Evolutionary conservation across 1,284 basidiomycete genomes (phyloP).

Genomic region (Leccinum pachyderme): DNA sequence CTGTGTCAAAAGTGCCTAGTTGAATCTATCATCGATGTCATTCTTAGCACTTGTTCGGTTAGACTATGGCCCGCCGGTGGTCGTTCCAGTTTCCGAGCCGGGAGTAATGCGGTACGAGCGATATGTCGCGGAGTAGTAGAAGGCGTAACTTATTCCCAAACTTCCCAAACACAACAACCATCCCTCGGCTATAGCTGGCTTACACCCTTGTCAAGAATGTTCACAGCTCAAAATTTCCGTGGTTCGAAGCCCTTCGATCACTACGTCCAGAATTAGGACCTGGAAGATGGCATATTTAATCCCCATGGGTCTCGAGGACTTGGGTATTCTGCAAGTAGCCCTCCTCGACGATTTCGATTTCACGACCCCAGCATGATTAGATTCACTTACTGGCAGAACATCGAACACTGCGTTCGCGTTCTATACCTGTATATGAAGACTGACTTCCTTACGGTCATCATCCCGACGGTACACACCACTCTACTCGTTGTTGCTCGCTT

Average conservation of each 20-base stretch:
- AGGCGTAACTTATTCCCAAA: background rate
- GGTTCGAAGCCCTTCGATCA: slow-evolving; percentile 4
- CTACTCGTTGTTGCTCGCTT: background rate
- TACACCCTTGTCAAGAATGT: slow-evolving; percentile 14
- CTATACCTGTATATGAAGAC: slow-evolving; percentile 40
- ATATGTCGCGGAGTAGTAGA: slow-evolving; percentile 10
- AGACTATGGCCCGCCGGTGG: background rate
- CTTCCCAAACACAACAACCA: slow-evolving; percentile 1
- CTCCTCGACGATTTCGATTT: slow-evolving; percentile 19
- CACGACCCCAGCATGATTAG: slow-evolving; percentile 25
- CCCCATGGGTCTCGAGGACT: background rate
- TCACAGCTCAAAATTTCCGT: background rate
- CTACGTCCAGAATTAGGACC: slow-evolving; percentile 9
- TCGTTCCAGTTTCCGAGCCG: background rate
- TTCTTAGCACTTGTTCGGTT: background rate
- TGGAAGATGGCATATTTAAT: slow-evolving; percentile 23
- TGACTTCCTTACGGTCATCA: slow-evolving; percentile 40
- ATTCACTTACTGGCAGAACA: slow-evolving; percentile 12
- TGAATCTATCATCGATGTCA: background rate
- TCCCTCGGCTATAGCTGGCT: slow-evolving; percentile 11
- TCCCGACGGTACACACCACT: slow-evolving; percentile 37
- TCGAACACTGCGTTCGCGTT: slow-evolving; percentile 12
- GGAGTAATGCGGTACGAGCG: background rate
- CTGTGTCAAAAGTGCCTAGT: background rate
- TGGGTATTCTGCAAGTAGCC: background rate